Conservation (phyloP, 192 early-diverging fungal species). For the Funneliformis geosporum region DNA sequence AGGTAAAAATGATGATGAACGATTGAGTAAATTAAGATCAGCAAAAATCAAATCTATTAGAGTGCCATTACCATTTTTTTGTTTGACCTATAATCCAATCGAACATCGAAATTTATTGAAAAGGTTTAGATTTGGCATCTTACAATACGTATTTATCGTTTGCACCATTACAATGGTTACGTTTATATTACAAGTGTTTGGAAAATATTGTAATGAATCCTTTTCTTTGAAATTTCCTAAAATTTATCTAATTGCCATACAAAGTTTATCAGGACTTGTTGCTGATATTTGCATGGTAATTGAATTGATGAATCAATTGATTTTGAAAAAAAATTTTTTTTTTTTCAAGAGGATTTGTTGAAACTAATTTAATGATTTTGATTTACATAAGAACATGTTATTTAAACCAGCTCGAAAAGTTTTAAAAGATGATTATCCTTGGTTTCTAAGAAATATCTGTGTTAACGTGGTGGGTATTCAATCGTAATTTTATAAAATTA, state of each 20-base stretch:
- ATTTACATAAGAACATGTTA: not conserved
- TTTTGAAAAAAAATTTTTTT: too few relatives aligned
- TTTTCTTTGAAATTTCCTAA: not conserved
- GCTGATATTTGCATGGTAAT: slow-evolving; percentile 72
- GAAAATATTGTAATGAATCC: slow-evolving; percentile 55
- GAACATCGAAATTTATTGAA: slow-evolving; percentile 10
- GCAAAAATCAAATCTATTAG: not conserved
- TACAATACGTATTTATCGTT: slow-evolving; percentile 73
- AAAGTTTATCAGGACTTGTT: slow-evolving; percentile 63
- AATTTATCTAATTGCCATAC: slow-evolving; percentile 53
- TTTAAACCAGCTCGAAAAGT: not conserved
- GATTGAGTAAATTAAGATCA: slow-evolving; percentile 5
- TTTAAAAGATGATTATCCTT: not conserved
- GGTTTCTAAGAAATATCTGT: not conserved
- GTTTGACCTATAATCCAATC: not conserved
- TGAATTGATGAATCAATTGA: slow-evolving; percentile 53
- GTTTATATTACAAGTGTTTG: slow-evolving; percentile 60
- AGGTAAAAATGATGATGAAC: slow-evolving; percentile 47
- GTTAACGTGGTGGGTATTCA: not conserved
- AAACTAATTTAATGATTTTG: not conserved
- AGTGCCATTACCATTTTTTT: not conserved
- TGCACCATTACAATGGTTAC: slow-evolving; percentile 60
- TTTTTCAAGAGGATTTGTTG: not conserved
- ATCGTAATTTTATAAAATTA: not conserved
- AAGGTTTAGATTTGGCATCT: slow-evolving; percentile 62